Percentiles rank a stretch among this genome's conserved stretches.
Evolutionary conservation across 2,329 filamentous ascomycete species (phyloP).

Genomic region (Colletotrichum higginsianum): DNA sequence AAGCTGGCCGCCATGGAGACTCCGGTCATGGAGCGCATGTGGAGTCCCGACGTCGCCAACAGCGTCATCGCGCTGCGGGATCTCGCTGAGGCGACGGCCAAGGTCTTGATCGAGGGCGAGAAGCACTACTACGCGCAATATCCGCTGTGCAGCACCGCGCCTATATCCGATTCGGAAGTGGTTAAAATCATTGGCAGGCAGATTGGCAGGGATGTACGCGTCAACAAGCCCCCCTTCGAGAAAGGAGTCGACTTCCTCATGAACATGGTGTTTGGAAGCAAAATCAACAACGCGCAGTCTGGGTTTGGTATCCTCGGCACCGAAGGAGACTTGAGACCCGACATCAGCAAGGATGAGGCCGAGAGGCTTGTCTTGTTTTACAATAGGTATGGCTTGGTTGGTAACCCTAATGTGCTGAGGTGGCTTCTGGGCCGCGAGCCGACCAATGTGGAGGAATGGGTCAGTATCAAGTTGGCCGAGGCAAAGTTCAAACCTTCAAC

Average conservation of each 20-base stretch:
- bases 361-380: conserved; percentile 19
- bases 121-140: conserved; percentile 15
- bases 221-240: not conserved
- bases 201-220: conserved; percentile 4
- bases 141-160: not conserved
- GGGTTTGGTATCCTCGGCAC: not conserved
- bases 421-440: conserved; percentile 14
- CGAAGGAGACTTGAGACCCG: conserved; percentile 4
- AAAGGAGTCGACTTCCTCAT: not conserved
- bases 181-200: not conserved
- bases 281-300: not conserved
- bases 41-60: conserved; percentile 3
- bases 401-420: conserved; percentile 2
- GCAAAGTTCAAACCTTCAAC: not conserved
- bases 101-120: conserved; percentile 10
- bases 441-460: conserved; percentile 14
- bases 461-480: not conserved
- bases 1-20: not conserved
- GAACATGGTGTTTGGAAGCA: not conserved
- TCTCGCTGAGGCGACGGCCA: conserved; percentile 4
- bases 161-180: not conserved
- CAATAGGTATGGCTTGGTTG: conserved; percentile 13
- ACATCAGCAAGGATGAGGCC: conserved; percentile 11
- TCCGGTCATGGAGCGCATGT: conserved; percentile 3
- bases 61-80: conserved; percentile 15